Base-by-base conservation (phyloP, 1,284 basidiomycete genomes). In the Naganishia albida region DNA sequence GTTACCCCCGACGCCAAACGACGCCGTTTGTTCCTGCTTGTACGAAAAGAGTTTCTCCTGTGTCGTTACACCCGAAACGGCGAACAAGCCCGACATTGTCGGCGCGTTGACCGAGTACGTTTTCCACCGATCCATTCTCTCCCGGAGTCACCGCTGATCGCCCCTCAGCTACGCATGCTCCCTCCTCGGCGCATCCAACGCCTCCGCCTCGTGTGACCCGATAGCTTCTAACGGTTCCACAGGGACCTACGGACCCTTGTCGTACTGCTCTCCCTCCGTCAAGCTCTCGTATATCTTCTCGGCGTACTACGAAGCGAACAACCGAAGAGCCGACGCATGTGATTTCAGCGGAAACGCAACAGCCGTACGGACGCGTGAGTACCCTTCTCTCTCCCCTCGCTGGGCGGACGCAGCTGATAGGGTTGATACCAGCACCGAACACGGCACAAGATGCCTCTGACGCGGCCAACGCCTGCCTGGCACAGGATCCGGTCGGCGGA, bases 281-380 rank as follows among this genome's bases (percentile, higher is more conserved):
- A 88, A 91, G 81, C 80, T 92, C 53, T 90, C 89, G 42, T 95
- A 87, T 77, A 87, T 88, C 64, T 90, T 95, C 85, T 88, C 85
- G 73, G 81, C 87, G 68, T 93, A 85, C 79, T 94, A 88, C 75
- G 85, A 90, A 74, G 75, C 81, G 46, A 85, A 84, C 64, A 83
- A 83, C 74, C 83, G 84, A 69, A 80, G 86, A 63, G 75, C 80
- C 12, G 79, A 84, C 57, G 82, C 88, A 7, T 80, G 80, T 69
- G 73, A 76, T 80, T 95, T 94, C 77, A 77, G 77, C 55, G 91
- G 91, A 18, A 95, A 96, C 75, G 93, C 87, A 3, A 91, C 89
- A 8, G 79, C 90, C 20, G 40, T 65, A 8, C 34, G 46, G n/a
- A 55, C 63, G 18, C 67, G 67, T 67, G 59, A 67, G 67, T 67